phyloP scores from a whole-genome alignment of 2,329 filamentous ascomycete genomes.

The Tolypocladium tropicale region DNA sequence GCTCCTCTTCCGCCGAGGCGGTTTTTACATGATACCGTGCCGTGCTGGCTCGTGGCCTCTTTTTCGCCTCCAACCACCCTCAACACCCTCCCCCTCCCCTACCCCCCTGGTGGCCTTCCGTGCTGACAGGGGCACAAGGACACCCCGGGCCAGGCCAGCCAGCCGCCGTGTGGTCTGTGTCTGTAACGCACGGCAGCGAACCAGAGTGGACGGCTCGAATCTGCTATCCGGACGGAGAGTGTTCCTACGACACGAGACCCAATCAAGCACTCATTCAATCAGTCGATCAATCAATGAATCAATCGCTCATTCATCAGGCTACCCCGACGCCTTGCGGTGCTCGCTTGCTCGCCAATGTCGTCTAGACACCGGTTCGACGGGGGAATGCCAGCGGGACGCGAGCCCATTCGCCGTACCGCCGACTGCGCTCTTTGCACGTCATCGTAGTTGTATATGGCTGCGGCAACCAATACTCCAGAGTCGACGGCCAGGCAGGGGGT shows the following conservation, averaged over 20 bases:
- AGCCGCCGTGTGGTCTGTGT: conserved; percentile 1
- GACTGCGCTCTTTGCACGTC: not conserved
- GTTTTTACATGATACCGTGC: not conserved
- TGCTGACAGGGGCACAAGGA: not conserved
- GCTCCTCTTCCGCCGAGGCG: not conserved
- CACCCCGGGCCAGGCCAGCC: not conserved
- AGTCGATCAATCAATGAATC: not conserved
- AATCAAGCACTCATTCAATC: not conserved
- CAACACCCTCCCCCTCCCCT: not conserved
- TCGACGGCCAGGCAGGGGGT: not conserved
- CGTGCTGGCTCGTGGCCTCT: not conserved
- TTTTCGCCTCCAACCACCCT: not conserved
- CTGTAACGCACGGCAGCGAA: not conserved
- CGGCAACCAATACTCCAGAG: not conserved
- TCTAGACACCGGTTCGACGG: not conserved
- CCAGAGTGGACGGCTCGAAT: not conserved
- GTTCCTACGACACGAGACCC: not conserved
- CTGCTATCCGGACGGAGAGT: not conserved
- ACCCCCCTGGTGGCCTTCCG: conserved; percentile 2
- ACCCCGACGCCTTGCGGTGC: not conserved
- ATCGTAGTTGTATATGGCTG: not conserved
- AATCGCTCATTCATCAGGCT: not conserved
- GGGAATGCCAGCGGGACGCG: not conserved
- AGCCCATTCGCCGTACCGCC: not conserved
- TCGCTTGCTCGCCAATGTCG: not conserved